A percentile compares a stretch with the other conserved stretches of the same genome.
Evolutionary conservation across 1,284 basidiomycete genomes (phyloP).

Genomic region (Anthracocystis panici-leucophaei): DNA sequence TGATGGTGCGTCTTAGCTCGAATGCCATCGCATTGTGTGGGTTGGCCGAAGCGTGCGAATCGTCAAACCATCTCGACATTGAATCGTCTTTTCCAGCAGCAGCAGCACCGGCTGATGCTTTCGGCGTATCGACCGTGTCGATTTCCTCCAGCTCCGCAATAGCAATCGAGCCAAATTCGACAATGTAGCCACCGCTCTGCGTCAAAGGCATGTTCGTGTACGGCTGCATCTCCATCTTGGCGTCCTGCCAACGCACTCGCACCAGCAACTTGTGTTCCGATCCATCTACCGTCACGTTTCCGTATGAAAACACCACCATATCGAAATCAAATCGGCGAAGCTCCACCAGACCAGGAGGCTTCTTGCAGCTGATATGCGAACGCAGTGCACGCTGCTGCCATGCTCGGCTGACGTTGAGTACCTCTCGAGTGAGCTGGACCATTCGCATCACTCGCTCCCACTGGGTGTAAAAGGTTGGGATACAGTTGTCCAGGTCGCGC

Average conservation of each 20-base stretch:
- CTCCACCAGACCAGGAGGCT: slow-evolving; percentile 32
- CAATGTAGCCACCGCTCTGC: slow-evolving; percentile 38
- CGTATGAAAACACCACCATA: slow-evolving; percentile 73
- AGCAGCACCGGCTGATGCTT: not conserved
- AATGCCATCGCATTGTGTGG: slow-evolving; percentile 43
- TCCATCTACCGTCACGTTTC: slow-evolving; percentile 10
- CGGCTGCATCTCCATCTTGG: slow-evolving; percentile 31
- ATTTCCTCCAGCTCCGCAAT: not conserved
- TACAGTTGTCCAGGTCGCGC: slow-evolving; percentile 84
- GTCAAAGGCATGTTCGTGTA: slow-evolving; percentile 21
- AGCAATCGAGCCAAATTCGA: slow-evolving; percentile 49
- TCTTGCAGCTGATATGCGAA: slow-evolving; percentile 32
- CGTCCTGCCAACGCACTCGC: slow-evolving; percentile 50
- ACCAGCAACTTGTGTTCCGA: slow-evolving; percentile 28
- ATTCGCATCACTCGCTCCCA: slow-evolving; percentile 92
- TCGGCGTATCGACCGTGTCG: slow-evolving; percentile 62
- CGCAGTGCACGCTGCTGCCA: slow-evolving; percentile 47
- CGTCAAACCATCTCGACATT: slow-evolving; percentile 79
- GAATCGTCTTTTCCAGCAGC: slow-evolving; percentile 73
- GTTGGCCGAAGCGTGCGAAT: slow-evolving; percentile 72
- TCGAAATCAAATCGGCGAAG: slow-evolving; percentile 17
- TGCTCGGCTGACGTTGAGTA: slow-evolving; percentile 52
- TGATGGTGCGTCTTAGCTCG: slow-evolving; percentile 47
- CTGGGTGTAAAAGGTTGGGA: slow-evolving; percentile 86
- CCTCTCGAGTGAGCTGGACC: slow-evolving; percentile 88